phyloP scores from a whole-genome alignment of 202 grass and related monocot genomes.

The Digitaria exilis region DNA sequence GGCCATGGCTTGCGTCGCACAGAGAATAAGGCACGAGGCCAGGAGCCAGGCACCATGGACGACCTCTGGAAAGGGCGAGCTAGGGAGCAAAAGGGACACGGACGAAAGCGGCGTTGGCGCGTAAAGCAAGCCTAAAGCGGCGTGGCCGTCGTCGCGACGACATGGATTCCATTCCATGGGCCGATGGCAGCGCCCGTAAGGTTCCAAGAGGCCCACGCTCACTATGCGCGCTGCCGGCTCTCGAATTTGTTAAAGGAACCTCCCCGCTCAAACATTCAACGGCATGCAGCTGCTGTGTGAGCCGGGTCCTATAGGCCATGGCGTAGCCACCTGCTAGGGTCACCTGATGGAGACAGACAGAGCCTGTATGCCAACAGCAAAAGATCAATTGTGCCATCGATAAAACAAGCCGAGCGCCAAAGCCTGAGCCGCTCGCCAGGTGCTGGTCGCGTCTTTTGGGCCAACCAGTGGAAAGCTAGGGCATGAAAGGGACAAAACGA shows the following conservation, averaged over 20 bases:
- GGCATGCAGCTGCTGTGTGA: background rate
- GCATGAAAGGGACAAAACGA: slow-evolving; percentile 38
- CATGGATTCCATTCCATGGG: background rate
- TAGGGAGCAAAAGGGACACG: background rate
- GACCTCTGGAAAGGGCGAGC: background rate
- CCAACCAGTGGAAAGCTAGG: background rate
- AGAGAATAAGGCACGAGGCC: background rate
- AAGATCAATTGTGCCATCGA: background rate
- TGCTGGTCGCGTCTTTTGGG: too few species aligned
- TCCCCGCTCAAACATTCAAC: background rate
- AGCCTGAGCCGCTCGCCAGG: background rate
- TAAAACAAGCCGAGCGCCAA: too few species aligned
- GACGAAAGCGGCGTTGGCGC: background rate
- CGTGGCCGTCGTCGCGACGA: background rate
- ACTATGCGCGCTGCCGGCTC: too few species aligned
- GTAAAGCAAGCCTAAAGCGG: background rate
- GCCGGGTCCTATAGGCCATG: background rate
- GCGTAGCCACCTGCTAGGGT: background rate
- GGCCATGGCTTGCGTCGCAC: background rate
- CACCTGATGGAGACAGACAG: slow-evolving; percentile 6
- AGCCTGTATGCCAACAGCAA: background rate
- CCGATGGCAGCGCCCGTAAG: background rate
- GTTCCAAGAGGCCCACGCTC: slow-evolving; percentile 11
- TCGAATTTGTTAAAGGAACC: too few species aligned
- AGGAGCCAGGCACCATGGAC: background rate